Evolutionary conservation across 805 yeast genomes (phyloP).

Genomic region (Wickerhamiella parazyma): DNA sequence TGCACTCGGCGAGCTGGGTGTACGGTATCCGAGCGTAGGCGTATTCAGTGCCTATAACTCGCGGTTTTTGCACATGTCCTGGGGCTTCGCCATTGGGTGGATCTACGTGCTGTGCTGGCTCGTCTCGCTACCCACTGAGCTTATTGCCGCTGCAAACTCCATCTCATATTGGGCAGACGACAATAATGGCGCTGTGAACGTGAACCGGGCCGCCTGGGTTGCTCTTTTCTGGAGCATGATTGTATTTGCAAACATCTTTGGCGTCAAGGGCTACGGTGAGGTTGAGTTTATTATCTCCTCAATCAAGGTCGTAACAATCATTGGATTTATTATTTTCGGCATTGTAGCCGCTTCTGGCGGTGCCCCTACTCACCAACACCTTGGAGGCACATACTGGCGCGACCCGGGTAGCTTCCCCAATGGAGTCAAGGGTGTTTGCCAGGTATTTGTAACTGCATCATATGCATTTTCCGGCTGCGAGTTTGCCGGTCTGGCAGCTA

Average conservation of each 20-base stretch:
- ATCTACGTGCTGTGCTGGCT: constrained; percentile 54
- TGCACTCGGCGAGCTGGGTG: constrained; percentile 60
- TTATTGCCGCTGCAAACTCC: constrained; percentile 48
- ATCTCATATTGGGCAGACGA: constrained; percentile 44
- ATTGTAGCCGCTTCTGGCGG: constrained; percentile 34
- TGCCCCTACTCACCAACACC: constrained; percentile 40
- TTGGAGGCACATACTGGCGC: constrained; percentile 44
- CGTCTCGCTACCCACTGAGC: constrained; percentile 51
- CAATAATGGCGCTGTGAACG: constrained; percentile 21
- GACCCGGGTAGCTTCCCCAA: constrained; percentile 55
- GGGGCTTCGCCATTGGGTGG: constrained; percentile 65
- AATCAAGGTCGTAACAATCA: constrained; percentile 46
- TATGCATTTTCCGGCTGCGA: constrained; percentile 69
- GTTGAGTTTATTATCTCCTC: constrained; percentile 51
- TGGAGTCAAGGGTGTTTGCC: constrained; percentile 56
- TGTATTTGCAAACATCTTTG: constrained; percentile 37
- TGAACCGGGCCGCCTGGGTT: constrained; percentile 46
- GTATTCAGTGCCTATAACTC: constrained; percentile 47
- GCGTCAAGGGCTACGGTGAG: constrained; percentile 53
- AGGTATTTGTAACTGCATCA: constrained; percentile 66
- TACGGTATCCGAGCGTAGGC: constrained; percentile 49
- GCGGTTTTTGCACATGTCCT: constrained; percentile 50
- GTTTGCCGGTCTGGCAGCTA: constrained; percentile 61
- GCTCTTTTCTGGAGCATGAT: constrained; percentile 39
- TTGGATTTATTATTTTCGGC: constrained; percentile 51